phyloP scores from a whole-genome alignment of 495 filamentous ascomycete species.

The Penicillium flavigenum region DNA sequence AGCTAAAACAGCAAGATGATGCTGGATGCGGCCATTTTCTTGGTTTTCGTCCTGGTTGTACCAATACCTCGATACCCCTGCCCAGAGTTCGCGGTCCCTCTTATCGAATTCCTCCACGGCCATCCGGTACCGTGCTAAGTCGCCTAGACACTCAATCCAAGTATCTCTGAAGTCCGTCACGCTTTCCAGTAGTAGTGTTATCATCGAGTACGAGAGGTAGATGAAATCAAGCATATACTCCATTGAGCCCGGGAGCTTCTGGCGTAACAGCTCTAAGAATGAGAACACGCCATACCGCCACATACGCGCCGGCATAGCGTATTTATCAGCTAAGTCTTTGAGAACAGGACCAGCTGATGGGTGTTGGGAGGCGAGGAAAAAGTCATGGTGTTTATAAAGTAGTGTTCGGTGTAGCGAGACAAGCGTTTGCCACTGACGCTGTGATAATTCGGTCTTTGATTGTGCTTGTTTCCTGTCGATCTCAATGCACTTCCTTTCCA shows the following conservation, averaged over 20 bases:
- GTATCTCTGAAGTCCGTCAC: slow-evolving; percentile 75
- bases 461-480: slow-evolving; percentile 60
- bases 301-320: slow-evolving; percentile 79
- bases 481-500: slow-evolving; percentile 76
- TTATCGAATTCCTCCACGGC: slow-evolving; percentile 73
- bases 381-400: slow-evolving; percentile 77
- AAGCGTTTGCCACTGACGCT: slow-evolving; percentile 69
- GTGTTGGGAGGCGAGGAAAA: slow-evolving; percentile 76
- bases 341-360: slow-evolving; percentile 62
- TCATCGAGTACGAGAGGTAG: slow-evolving; percentile 77
- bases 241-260: slow-evolving; percentile 64
- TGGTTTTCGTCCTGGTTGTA: slow-evolving; percentile 76
- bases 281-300: slow-evolving; percentile 82
- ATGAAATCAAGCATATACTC: slow-evolving; percentile 84
- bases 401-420: slow-evolving; percentile 71
- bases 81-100: slow-evolving; percentile 75
- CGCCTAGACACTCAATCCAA: slow-evolving; percentile 89
- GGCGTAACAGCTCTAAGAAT: slow-evolving; percentile 70
- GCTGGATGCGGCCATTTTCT: slow-evolving; percentile 73
- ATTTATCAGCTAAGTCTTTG: slow-evolving; percentile 60
- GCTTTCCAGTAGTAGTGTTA: slow-evolving; percentile 74
- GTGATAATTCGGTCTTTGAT: slow-evolving; percentile 45
- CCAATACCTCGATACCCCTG: slow-evolving; percentile 73
- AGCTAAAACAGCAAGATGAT: slow-evolving; percentile 80
- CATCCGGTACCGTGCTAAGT: slow-evolving; percentile 73